Evolutionary conservation across 2,329 filamentous ascomycete species (phyloP), one percentile per base, ranked within the genome.

Genomic region (Penicillium palitans): DNA sequence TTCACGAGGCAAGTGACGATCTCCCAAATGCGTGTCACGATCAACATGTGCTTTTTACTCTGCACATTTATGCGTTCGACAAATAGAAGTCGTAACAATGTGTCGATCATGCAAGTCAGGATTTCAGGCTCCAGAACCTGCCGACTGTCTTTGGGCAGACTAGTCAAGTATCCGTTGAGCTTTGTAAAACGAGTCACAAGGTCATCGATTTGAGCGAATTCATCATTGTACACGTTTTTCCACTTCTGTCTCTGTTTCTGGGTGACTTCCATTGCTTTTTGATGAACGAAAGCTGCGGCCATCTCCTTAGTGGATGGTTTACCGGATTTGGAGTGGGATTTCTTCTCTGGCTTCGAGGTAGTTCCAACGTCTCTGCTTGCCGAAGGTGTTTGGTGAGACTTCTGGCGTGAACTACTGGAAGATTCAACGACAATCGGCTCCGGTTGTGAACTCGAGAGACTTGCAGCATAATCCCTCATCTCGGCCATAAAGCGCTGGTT

Each of bases 401-500:
- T 41, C 29, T 58, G 24, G 10, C 17, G 27, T 40, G 50, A 19
- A n/a, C 25, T 19, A 35, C 33, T 50, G 21, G 45, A 19, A 10
- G 59, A 6, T 42, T 35, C 57, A 47, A 52, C 49, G 25, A 61
- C 21, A 13, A 61, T 57, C 17, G 50, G 49, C 12, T 61, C 60
- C 12, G 45, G 37, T 7, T 53, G 37, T 25, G 50, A 48, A n/a
- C 37, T 42, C 0, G 87, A 89, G 47, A 91, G 77, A 71, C 87
- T 90, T 13, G 86, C 87, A 2, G 89, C 87, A 69, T 91, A 92
- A 1, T 81, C 78, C 29, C 81, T 80, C 73, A 89, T 89, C 58
- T 90, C 86, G 1, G 83, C 81, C 83, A 90, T 88, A 67, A 85
- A 86, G 52, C 78, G 79, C 65, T 91, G 88, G 45, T 88, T 86